Evolutionary conservation across 352 stramenopile genomes (phyloP), one percentile per base, ranked within the genome.

Genomic region (Globisporangium perplexum): DNA sequence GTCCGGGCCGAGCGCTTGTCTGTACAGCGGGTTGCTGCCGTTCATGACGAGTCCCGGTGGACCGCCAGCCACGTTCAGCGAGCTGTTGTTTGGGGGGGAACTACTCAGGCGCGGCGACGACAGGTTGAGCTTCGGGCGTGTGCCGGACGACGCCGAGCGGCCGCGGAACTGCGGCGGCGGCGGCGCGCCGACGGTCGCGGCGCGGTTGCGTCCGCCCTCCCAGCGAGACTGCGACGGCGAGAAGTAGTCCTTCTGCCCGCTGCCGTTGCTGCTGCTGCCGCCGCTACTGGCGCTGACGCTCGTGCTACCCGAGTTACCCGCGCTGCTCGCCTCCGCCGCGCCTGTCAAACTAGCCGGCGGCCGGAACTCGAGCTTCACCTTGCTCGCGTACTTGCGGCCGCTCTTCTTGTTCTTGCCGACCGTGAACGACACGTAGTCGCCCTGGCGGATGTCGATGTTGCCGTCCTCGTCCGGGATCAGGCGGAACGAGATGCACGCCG

Each of bases 371-470:
- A 94, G 65, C 69, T 91, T 92, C 55, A 94, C 83, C 51, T 94
- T 94, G 47, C 77, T 90, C 39, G 83, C 83, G 55, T 94, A 94
- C 58, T 94, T 94, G 53, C 83, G 83, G 20, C 81, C 83, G 30
- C 81, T 92, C 68, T 94, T 94, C 59, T 94, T 94, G 74, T 94
- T 94, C 71, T 94, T 94, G 30, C 83, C 83, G 28, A 94, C 83
- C 0, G 83, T 94, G 62, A 94, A 94, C 17, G 81, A 92, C 53
- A 94, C 83, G 45, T 94, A 94, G 62, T 94, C 83, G 43, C 83
- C 83, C 42, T 88, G 79, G 44, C 74, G 66, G 48, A 94, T 94
- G 54, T 94, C 83, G 31, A 94, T 74, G 53, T 85, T 88, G 39
- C 83, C 83, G 48, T 94, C 83, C 59, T 94, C 83, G 61, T 94